A percentile compares a stretch with the other conserved stretches of the same genome.
Evolutionary conservation across 805 yeast species (phyloP).

Genomic region (Cephaloascus albidus): DNA sequence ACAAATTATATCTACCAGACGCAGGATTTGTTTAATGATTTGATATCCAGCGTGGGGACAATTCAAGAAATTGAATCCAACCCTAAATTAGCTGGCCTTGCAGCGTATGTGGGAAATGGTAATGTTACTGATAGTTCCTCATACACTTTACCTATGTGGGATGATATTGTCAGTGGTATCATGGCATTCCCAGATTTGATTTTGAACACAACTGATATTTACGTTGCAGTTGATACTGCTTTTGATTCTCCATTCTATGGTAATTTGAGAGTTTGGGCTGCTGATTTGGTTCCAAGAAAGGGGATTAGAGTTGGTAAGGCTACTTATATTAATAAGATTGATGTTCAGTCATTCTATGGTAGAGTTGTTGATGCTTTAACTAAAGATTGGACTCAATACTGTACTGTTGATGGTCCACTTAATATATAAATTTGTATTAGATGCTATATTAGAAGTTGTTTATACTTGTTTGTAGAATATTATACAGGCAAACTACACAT

Average conservation of each 20-base stretch:
- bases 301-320: constrained; percentile 24
- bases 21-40: constrained; percentile 20
- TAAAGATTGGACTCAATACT: constrained; percentile 27
- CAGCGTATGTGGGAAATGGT: constrained; percentile 22
- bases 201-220: constrained; percentile 15
- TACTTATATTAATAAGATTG: constrained; percentile 20
- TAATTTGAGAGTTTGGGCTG: constrained; percentile 24
- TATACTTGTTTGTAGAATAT: neutral
- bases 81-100: constrained; percentile 17
- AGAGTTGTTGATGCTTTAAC: constrained; percentile 19
- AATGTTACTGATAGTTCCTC: constrained; percentile 20
- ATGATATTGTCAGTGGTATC: constrained; percentile 27
- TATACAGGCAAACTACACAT: too few species aligned
- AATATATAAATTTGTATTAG: constrained; percentile 1
- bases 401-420: constrained; percentile 9
- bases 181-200: constrained; percentile 26
- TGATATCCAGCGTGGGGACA: constrained; percentile 25
- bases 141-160: constrained; percentile 31
- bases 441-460: neutral
- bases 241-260: constrained; percentile 34
- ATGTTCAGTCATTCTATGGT: constrained; percentile 18
- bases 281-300: constrained; percentile 22
- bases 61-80: constrained; percentile 14
- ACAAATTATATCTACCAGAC: constrained; percentile 30
- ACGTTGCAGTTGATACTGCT: constrained; percentile 27